phyloP scores from a whole-genome alignment of 345 rosid species.

The Luvunga scandens region DNA sequence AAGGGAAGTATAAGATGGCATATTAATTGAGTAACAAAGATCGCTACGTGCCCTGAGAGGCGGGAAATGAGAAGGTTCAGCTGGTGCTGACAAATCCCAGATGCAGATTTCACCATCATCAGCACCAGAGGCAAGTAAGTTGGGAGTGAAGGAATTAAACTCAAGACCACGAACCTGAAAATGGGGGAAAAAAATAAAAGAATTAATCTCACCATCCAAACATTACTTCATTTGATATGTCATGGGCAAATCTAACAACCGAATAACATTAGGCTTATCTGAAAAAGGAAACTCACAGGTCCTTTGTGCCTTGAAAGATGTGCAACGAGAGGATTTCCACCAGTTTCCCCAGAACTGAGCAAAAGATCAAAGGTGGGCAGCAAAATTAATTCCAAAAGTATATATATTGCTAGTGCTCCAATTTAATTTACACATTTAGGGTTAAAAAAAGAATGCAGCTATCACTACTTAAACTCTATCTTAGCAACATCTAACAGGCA shows the following conservation, averaged over 20 bases:
- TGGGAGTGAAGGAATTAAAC: conserved; percentile 71
- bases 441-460: background rate
- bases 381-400: background rate
- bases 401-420: background rate
- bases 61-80: conserved; percentile 83
- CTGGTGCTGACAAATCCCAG: conserved; percentile 85
- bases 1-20: background rate
- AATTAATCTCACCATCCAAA: conserved; percentile 5
- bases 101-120: conserved; percentile 97
- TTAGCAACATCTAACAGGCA: background rate
- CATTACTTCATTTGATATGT: background rate
- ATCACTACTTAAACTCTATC: background rate
- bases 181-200: background rate
- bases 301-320: conserved; percentile 87
- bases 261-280: background rate
- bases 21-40: conserved; percentile 1
- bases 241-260: background rate
- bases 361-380: background rate
- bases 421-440: background rate
- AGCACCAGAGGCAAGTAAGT: conserved; percentile 95
- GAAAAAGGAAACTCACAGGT: conserved; percentile 65
- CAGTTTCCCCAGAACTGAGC: conserved; percentile 53
- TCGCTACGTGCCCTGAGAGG: conserved; percentile 59
- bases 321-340: conserved; percentile 62
- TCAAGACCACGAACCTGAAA: conserved; percentile 97